Percentiles rank a stretch among this genome's conserved stretches.
These are phyloP conservation scores for Aspergillus neotritici DNA, from an alignment of 2,329 filamentous ascomycete genomes.

Conservation along the genomic window DNA sequence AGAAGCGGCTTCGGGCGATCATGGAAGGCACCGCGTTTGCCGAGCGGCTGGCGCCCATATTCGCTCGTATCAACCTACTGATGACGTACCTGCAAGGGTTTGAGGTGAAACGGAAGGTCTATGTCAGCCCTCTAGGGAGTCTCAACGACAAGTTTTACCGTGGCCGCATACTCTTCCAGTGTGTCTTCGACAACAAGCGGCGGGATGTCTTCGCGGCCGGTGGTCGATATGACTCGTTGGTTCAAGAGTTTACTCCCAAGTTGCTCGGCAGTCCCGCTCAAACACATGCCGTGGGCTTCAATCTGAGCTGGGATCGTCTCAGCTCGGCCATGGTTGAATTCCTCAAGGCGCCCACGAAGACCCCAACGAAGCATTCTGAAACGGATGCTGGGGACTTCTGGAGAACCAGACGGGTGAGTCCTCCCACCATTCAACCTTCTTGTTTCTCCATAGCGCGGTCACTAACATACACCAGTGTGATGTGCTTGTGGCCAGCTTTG, in stretches of 20 bases:
- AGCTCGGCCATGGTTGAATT: conserved; percentile 56
- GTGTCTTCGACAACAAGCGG: conserved; percentile 76
- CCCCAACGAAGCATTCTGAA: conserved; percentile 64
- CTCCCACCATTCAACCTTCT: background rate
- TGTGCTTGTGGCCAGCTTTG: conserved; percentile 83
- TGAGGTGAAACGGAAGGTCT: conserved; percentile 69
- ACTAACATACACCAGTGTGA: conserved; percentile 58
- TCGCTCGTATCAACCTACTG: conserved; percentile 75
- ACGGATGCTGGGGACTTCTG: conserved; percentile 59
- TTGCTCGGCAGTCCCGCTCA: conserved; percentile 57
- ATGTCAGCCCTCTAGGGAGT: conserved; percentile 77
- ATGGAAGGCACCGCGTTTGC: conserved; percentile 51
- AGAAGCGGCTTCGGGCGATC: conserved; percentile 55
- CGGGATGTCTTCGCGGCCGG: conserved; percentile 85
- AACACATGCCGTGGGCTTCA: conserved; percentile 85
- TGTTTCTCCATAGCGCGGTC: background rate
- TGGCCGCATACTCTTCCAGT: conserved; percentile 83
- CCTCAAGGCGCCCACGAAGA: conserved; percentile 43
- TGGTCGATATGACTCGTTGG: conserved; percentile 84
- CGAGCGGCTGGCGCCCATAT: conserved; percentile 49
- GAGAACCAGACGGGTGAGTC: conserved; percentile 56
- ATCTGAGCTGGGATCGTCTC: conserved; percentile 79
- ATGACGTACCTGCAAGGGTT: conserved; percentile 71
- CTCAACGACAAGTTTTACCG: conserved; percentile 88
- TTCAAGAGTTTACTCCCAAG: conserved; percentile 73